A percentile compares a stretch with the other conserved stretches of the same genome.
Conservation (phyloP, 331 rosid species). For the Phaseolus coccineus region DNA sequence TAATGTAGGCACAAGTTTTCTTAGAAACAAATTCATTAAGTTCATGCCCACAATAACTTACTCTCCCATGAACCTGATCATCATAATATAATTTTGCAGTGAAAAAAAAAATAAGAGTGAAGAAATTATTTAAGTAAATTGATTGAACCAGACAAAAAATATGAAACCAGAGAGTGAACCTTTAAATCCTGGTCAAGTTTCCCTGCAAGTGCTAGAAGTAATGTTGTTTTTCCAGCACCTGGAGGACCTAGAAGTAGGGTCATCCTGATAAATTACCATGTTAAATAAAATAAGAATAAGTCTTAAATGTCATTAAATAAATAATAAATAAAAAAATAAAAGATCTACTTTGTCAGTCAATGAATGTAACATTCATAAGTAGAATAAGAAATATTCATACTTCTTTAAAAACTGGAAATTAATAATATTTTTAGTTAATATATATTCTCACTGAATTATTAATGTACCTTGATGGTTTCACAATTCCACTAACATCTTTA, state of each 20-base stretch:
- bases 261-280: conserved; percentile 57
- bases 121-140: background rate
- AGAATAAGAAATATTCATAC: background rate
- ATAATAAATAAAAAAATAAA: background rate
- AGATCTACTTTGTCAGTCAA: background rate
- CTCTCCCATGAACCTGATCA: conserved; percentile 61
- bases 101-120: background rate
- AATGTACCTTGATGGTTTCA: conserved; percentile 70
- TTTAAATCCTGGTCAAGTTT: conserved; percentile 63
- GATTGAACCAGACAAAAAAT: background rate
- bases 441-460: background rate
- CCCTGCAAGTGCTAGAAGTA: conserved; percentile 74
- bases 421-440: background rate
- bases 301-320: background rate
- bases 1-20: conserved; percentile 71
- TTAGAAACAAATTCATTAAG: conserved; percentile 63
- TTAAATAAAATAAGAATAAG: background rate
- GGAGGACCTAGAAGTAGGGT: conserved; percentile 84
- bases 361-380: background rate
- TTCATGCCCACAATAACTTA: conserved; percentile 77
- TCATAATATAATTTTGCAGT: background rate
- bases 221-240: conserved; percentile 74
- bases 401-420: background rate
- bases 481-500: conserved; percentile 61
- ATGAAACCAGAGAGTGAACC: conserved; percentile 42